Evolutionary conservation across 106 monocot species (phyloP).

Genomic region (Allium cepa): DNA sequence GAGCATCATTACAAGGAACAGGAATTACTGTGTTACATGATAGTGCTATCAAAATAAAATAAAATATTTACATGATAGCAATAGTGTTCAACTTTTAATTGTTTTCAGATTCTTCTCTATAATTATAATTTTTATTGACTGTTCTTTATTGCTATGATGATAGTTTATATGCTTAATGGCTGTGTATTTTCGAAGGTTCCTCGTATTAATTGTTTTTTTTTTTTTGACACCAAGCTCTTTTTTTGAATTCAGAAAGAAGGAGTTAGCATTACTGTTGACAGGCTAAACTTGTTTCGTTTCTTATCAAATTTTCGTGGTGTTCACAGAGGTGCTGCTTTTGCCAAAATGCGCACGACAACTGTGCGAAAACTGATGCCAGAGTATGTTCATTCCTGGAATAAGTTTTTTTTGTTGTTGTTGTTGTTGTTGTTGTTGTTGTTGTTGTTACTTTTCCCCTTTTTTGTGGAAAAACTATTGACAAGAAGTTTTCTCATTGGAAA

Average conservation of each 20-base stretch:
- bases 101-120: too few relatives aligned
- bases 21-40: too few relatives aligned
- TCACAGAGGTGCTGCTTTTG: constrained; percentile 89
- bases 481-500: not conserved
- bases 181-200: not conserved
- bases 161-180: not conserved
- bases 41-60: too few relatives aligned
- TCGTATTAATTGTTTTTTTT: not conserved
- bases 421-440: not conserved
- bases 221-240: constrained; percentile 1
- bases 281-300: constrained; percentile 82
- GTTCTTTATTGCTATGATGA: not conserved
- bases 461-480: not conserved
- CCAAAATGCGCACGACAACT: constrained; percentile 81
- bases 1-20: too few relatives aligned
- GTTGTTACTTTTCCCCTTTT: not conserved
- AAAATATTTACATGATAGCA: too few relatives aligned
- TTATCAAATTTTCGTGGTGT: constrained; percentile 90
- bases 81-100: too few relatives aligned
- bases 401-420: too few relatives aligned
- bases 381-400: constrained; percentile 33
- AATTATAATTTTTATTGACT: too few relatives aligned
- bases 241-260: constrained; percentile 51
- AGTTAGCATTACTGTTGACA: constrained; percentile 74
- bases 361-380: constrained; percentile 95